These are phyloP conservation scores for Ganoderma leucocontextum DNA, from an alignment of 1,284 basidiomycete species.

Conservation along the genomic window DNA sequence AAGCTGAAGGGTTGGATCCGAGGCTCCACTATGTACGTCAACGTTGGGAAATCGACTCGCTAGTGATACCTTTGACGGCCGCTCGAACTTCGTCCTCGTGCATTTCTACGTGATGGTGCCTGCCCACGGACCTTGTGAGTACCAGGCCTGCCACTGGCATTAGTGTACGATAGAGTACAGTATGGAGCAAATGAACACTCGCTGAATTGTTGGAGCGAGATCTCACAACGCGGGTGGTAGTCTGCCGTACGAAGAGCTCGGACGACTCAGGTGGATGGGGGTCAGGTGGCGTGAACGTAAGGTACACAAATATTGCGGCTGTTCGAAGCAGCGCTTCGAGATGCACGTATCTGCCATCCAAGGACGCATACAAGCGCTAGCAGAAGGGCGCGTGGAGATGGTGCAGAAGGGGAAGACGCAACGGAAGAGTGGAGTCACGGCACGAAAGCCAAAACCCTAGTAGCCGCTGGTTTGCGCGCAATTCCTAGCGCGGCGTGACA, in stretches of 20 bases:
- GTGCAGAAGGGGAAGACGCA: background rate
- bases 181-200: background rate
- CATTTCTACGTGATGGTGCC: background rate
- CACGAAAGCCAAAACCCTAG: conserved; percentile 1
- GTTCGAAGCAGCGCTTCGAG: background rate
- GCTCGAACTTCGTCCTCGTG: background rate
- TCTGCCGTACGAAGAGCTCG: background rate
- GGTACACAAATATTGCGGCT: background rate
- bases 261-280: background rate
- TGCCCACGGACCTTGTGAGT: background rate
- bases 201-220: background rate
- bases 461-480: background rate
- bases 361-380: background rate
- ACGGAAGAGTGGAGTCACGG: background rate
- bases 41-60: background rate
- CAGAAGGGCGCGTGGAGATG: background rate
- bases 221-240: background rate
- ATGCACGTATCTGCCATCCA: background rate
- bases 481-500: background rate
- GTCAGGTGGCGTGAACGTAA: background rate
- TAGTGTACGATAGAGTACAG: no score
- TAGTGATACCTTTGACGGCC: background rate
- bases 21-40: background rate
- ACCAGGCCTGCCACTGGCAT: background rate
- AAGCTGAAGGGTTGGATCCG: background rate